Evolutionary conservation across 2,329 filamentous ascomycete genomes (phyloP).

Genomic region (Coniochaeta ligniaria): DNA sequence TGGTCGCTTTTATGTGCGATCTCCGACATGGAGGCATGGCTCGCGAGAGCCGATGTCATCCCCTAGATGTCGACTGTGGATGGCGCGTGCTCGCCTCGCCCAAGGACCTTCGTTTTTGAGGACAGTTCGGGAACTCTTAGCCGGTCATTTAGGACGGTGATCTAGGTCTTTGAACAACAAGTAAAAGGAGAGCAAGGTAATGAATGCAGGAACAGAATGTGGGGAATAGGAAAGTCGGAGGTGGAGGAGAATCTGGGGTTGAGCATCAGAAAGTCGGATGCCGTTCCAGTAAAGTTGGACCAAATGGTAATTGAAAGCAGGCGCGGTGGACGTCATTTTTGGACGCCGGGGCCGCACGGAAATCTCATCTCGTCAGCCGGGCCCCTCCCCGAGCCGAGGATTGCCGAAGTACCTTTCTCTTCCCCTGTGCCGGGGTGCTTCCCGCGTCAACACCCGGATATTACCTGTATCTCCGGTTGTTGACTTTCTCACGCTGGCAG

Average conservation of each 20-base stretch:
- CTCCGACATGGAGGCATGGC: conserved; percentile 53
- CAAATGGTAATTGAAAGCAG: neutral
- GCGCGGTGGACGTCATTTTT: neutral
- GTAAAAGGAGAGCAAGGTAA: neutral
- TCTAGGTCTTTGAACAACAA: neutral
- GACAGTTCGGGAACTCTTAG: neutral
- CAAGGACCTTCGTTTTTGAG: neutral
- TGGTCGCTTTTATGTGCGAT: conserved; percentile 27
- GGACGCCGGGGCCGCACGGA: neutral
- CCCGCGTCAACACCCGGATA: neutral
- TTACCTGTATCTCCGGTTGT: neutral
- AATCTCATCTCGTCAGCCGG: neutral
- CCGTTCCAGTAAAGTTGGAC: neutral
- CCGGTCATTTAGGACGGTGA: neutral
- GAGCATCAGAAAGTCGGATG: neutral
- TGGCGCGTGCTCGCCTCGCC: conserved; percentile 5
- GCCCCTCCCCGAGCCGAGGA: neutral
- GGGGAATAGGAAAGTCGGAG: neutral
- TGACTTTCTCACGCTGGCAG: neutral
- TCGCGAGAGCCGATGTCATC: conserved; percentile 49
- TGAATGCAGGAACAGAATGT: neutral
- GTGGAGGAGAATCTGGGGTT: neutral
- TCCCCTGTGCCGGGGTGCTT: neutral
- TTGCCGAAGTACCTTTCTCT: neutral
- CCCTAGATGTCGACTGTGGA: conserved; percentile 19